phyloP scores from a whole-genome alignment of 2,329 filamentous ascomycete species.

The Microdochium paspali region DNA sequence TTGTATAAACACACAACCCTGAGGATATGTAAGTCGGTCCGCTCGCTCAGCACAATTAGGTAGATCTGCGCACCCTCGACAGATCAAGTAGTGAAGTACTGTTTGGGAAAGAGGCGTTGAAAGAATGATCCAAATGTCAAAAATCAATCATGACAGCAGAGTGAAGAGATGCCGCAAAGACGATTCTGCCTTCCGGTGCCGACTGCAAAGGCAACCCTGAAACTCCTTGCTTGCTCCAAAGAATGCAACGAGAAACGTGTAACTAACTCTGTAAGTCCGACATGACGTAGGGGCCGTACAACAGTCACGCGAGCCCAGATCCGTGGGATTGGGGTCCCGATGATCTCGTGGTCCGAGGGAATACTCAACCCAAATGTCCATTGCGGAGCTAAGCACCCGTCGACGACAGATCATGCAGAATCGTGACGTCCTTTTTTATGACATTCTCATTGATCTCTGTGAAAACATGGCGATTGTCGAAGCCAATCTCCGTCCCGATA shows the following conservation, averaged over 20 bases:
- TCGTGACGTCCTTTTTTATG: background rate
- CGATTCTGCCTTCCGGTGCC: background rate
- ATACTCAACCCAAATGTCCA: background rate
- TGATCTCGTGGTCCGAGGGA: no score
- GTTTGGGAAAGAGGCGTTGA: no score
- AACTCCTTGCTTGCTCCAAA: background rate
- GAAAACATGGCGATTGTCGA: constrained; percentile 33
- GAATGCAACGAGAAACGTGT: background rate
- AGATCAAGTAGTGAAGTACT: no score
- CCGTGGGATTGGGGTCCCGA: no score
- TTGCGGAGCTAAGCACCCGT: background rate
- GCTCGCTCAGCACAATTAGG: no score
- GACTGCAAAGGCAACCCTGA: background rate
- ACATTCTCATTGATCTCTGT: constrained; percentile 6
- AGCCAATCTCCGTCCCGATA: constrained; percentile 39
- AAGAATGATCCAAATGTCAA: background rate
- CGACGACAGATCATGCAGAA: background rate
- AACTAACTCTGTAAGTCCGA: background rate
- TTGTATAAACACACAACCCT: no score
- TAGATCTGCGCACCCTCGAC: no score
- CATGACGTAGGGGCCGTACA: no score
- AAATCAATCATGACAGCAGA: background rate
- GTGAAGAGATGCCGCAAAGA: background rate
- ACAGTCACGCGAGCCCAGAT: no score
- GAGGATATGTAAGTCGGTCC: no score